Evolutionary conservation across 352 stramenopile genomes (phyloP).

Genomic region (Globisporangium iwayamae): DNA sequence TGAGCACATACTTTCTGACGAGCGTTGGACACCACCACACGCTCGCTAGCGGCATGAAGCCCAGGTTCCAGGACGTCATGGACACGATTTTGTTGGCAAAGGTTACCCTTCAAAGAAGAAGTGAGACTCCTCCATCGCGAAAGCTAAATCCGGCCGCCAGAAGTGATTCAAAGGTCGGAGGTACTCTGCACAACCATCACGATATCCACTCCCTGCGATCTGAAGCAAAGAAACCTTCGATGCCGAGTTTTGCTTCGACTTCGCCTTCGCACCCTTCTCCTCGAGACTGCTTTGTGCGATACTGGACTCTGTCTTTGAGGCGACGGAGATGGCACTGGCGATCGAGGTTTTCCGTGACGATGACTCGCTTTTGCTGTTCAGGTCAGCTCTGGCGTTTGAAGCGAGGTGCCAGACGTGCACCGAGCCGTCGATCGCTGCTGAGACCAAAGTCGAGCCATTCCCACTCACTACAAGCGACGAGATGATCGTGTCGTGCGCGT

Average conservation of each 20-base stretch:
- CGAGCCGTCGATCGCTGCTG: constrained; percentile 53
- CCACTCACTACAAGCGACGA: constrained; percentile 52
- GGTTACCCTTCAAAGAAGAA: constrained; percentile 12
- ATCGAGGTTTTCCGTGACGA: constrained; percentile 7
- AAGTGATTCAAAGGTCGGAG: constrained; percentile 12
- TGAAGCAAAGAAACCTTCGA: not conserved
- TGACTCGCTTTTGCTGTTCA: constrained; percentile 5
- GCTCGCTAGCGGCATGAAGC: no score
- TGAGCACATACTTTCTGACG: no score
- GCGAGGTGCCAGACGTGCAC: constrained; percentile 57
- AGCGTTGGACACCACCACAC: no score
- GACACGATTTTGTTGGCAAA: not conserved
- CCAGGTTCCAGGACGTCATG: no score
- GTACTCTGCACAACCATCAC: not conserved
- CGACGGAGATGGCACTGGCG: not conserved
- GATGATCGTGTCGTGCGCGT: constrained; percentile 60
- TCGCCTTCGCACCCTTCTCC: not conserved
- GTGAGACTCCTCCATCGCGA: constrained; percentile 15
- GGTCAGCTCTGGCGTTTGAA: not conserved
- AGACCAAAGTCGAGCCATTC: constrained; percentile 54
- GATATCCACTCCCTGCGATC: constrained; percentile 2
- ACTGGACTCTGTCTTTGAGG: not conserved
- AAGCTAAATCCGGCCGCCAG: constrained; percentile 1
- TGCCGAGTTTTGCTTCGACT: not conserved
- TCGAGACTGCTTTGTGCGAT: not conserved